phyloP scores from a whole-genome alignment of 768 basidiomycete species.

The Daedaleopsis nitida region DNA sequence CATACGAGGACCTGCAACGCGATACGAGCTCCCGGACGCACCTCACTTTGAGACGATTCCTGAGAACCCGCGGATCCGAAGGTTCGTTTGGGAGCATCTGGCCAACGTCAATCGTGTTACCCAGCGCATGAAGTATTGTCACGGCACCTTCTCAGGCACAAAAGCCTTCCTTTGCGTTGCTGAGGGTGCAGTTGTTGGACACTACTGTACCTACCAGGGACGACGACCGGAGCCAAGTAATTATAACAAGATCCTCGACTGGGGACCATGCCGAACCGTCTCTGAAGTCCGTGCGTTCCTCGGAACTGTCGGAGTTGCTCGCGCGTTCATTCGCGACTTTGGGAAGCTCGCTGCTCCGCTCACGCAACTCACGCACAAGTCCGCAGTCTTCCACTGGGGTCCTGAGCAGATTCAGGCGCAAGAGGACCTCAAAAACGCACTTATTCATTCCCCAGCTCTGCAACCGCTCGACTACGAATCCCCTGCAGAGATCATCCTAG shows the following conservation, averaged over 20 bases:
- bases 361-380: conserved; percentile 22
- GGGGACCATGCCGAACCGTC: conserved; percentile 22
- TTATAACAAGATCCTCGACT: conserved; percentile 28
- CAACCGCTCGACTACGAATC: conserved; percentile 27
- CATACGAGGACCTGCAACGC: conserved; percentile 34
- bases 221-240: conserved; percentile 30
- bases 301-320: conserved; percentile 24
- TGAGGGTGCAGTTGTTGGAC: conserved; percentile 37
- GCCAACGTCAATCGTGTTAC: conserved; percentile 38
- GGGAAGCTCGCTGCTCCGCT: conserved; percentile 23
- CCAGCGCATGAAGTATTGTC: conserved; percentile 37
- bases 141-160: conserved; percentile 39
- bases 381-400: conserved; percentile 21
- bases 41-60: conserved; percentile 37
- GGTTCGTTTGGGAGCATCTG: conserved; percentile 45
- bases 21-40: conserved; percentile 32
- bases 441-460: conserved; percentile 18
- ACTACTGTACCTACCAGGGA: conserved; percentile 39
- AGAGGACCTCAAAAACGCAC: conserved; percentile 21
- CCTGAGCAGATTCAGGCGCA: conserved; percentile 15
- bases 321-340: conserved; percentile 28
- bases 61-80: conserved; percentile 36
- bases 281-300: conserved; percentile 30
- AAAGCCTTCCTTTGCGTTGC: conserved; percentile 36
- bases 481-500: conserved; percentile 19